These are phyloP conservation scores for Aureobasidium subglaciale DNA, from an alignment of 2,329 filamentous ascomycete species.

Conservation along the genomic window DNA sequence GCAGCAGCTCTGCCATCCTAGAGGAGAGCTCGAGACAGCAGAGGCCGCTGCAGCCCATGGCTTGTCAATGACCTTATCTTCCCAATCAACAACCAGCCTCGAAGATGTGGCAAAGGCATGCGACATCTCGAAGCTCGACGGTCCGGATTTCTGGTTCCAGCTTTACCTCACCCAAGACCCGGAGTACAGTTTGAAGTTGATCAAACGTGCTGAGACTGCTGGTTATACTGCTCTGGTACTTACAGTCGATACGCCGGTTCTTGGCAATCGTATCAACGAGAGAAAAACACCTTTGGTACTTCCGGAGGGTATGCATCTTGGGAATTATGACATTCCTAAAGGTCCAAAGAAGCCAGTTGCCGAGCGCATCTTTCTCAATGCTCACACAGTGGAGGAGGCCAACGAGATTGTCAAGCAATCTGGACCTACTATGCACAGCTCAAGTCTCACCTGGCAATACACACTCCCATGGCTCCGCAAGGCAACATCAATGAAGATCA, in stretches of 20 bases:
- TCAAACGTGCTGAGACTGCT: constrained; percentile 24
- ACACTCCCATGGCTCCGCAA: constrained; percentile 43
- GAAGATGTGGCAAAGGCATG: constrained; percentile 24
- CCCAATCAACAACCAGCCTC: constrained; percentile 24
- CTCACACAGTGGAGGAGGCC: constrained; percentile 7
- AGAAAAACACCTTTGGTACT: constrained; percentile 21
- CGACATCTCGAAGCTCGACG: constrained; percentile 13
- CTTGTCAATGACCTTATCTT: constrained; percentile 25
- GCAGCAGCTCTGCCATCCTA: constrained; percentile 25
- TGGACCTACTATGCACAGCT: constrained; percentile 13
- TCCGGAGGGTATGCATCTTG: constrained; percentile 20
- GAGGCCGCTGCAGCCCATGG: constrained; percentile 22
- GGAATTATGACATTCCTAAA: constrained; percentile 17
- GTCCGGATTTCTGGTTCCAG: constrained; percentile 23
- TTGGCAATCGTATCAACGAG: constrained; percentile 28
- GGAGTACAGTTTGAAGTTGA: constrained; percentile 20
- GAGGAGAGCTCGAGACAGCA: constrained; percentile 27
- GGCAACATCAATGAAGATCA: constrained; percentile 41
- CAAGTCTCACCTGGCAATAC: constrained; percentile 37
- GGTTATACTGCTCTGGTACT: constrained; percentile 27
- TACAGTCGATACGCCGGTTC: constrained; percentile 26
- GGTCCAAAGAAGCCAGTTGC: neutral
- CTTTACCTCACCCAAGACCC: constrained; percentile 22
- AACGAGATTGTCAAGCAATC: constrained; percentile 3
- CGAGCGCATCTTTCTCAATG: constrained; percentile 2